These are phyloP conservation scores for Debaryomycetaceae sp. DNA, from an alignment of 1,139 yeast genomes.

Conservation along the genomic window DNA sequence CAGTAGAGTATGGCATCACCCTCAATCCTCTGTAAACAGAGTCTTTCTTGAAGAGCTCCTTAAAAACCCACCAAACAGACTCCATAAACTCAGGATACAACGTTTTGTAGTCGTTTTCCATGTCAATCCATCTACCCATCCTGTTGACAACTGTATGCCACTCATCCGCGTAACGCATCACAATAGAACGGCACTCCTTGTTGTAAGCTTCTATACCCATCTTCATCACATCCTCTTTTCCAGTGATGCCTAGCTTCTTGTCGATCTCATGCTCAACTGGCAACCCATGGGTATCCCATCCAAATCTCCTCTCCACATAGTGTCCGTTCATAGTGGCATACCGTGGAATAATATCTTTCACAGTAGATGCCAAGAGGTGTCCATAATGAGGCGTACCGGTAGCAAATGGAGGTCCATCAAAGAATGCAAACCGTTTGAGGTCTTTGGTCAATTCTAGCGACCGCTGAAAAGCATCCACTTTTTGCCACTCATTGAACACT, in stretches of 20 bases:
- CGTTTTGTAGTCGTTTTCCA: slow-evolving; percentile 97
- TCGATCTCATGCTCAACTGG: slow-evolving; percentile 98
- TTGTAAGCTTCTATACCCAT: slow-evolving; percentile 94
- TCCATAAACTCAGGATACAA: slow-evolving; percentile 96
- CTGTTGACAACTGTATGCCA: slow-evolving; percentile 94
- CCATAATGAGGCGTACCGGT: slow-evolving; percentile 99
- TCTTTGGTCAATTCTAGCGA: slow-evolving; percentile 81
- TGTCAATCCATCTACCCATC: slow-evolving; percentile 98
- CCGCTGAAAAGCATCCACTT: slow-evolving; percentile 87
- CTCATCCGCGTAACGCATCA: slow-evolving; percentile 93
- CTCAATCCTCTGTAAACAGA: slow-evolving; percentile 91
- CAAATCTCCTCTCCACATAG: slow-evolving; percentile 94
- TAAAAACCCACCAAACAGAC: slow-evolving; percentile 98
- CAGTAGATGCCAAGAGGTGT: slow-evolving; percentile 92
- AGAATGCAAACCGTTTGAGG: slow-evolving; percentile 85
- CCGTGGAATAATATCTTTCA: slow-evolving; percentile 95
- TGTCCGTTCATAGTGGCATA: slow-evolving; percentile 97
- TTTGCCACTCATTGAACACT: slow-evolving; percentile 78
- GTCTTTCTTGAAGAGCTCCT: slow-evolving; percentile 77
- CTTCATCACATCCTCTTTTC: slow-evolving; percentile 90
- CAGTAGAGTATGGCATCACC: slow-evolving; percentile 99
- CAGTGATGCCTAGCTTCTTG: slow-evolving; percentile 90
- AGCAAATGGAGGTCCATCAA: slow-evolving; percentile 99
- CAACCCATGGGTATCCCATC: slow-evolving; percentile 99
- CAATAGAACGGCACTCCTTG: slow-evolving; percentile 91